Evolutionary conservation across 2,329 filamentous ascomycete genomes (phyloP), one percentile per base, ranked within the genome.

Genomic region (Fusarium nelsonii): DNA sequence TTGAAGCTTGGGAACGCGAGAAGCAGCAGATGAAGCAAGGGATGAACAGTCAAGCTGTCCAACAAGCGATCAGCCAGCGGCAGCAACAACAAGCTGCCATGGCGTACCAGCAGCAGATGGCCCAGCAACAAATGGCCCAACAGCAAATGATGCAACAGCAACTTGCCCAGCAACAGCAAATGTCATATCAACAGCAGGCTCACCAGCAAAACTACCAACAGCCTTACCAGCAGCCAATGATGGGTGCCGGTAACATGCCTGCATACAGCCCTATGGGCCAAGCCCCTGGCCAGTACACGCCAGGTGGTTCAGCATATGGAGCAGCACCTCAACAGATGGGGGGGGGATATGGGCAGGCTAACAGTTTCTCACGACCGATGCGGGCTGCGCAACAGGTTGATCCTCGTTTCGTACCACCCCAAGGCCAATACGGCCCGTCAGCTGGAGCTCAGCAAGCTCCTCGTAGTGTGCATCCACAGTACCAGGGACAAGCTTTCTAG

Each of bases 1-100:
- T 97, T 56, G 91, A 93, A 65, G 87, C 88, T 3, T 88, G 94
- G 15, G 92, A 97, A 77, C 89, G 90, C 12, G 93, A 97, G 74
- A 93, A 88, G 75, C 84, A 88, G 68, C 87, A 90, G 54, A 88
- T 91, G 79, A 92, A 87, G 73, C 86, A 91, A 59, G 90, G 90
- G 0, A 81, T 90, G 63, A 88, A 90, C 61, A 73, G 61, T 28
- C 71, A 73, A 39, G 71, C 61, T 4, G 61, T 73, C 16, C 71
- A 73, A 48, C 55, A 72, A 6, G 69, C 71, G 6, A 71, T 72
- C 39, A 62, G 40, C 46, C 69, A 72, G 46, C 63, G 69, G 8
- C 69, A 71, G 26, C 70, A 73, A 9, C 62, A 65, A 40, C 62
- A 65, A 14, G 60, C 60, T 53, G 62, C 60, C 15, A 65, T 65